Base-by-base conservation (phyloP, 495 filamentous ascomycete species). In the Penicillium antarcticum region DNA sequence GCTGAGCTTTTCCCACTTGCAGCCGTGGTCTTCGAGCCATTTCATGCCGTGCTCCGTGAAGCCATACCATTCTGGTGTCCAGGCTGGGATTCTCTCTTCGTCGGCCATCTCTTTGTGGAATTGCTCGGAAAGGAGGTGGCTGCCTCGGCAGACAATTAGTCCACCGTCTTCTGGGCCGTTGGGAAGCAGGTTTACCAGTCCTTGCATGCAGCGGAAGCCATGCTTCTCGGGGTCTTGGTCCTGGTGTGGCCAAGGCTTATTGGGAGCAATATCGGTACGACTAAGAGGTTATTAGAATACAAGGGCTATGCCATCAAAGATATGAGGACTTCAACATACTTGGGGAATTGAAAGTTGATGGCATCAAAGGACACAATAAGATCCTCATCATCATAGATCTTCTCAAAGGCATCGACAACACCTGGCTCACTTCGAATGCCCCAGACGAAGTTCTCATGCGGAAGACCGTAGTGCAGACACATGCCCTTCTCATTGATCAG, bases 281-380 rank as follows among this genome's bases (percentile, higher is more conserved):
- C 65, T 68, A 23, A 11, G 1, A 18, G 39, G 37, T 14, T 26
- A 12, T 44, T 39, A 23, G 35, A n/a, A 18, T 7, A 19, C 13
- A 17, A 16, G 13, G 40, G 26, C 26, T 29, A 0, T 29, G 7
- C 2, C 26, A 7, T 29, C 5, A 29, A 29, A 29, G 24, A 29
- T 7, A 29, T 7, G 26, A 10, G 26, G 9, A 29, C 9, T 1
- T 29, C 7, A 4, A 29, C 47, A 5, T 48, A 68, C 65, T 72
- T 69, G 8, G 68, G 53, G 43, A 73, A 72, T 26, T 59, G 54
- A 35, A 77, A 59, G 53, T 77, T 77, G 40, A 71, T 55, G 1
- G 63, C 70, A 52, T 75, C 72, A 49, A 78, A 78, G 0, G 73
- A 76, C 2, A 75, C 72, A 42, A 78, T 68, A 40, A 78, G 38